Base-by-base conservation (phyloP, 2,329 filamentous ascomycete species). In the Alternaria sp. region DNA sequence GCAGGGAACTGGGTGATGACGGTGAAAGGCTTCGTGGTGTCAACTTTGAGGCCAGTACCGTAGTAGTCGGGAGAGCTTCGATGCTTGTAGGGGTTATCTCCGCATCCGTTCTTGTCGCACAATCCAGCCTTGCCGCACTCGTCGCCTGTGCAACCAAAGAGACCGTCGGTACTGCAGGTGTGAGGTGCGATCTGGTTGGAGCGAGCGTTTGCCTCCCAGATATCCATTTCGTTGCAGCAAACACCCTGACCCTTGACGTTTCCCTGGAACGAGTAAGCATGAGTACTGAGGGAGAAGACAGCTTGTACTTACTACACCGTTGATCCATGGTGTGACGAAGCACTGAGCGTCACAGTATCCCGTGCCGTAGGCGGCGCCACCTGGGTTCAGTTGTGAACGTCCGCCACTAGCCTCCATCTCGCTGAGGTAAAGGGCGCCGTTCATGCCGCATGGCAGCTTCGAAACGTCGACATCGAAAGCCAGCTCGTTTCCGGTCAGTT, bases 1-100 rank as follows among this genome's bases (percentile, higher is more conserved):
- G 86, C 87, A 68, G 88, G 79, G 81, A 91, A 91, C 77, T 91
- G 89, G 10, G 89, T 91, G 61, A 91, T 86, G 23, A 91, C 88
- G 9, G 89, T 91, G 70, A 91, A 78, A 70, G 86, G 85, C 74
- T 83, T 81, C 66, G 78, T 85, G 58, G 88, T 89, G 75, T 90
- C 86, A 69, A 91, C 81, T 54, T 81, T 88, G 25, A 71, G 64
- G 26, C 66, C 61, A 12, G 59, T 66, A 10, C 71, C 73, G 51
- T 79, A 79, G 67, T 69, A 78, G 45, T 66, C 56, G 55, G 72
- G 72, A 25, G 68, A 73, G 11, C 62, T 66, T 28, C 63, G 59
- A 17, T 60, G 58, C 28, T 63, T 63, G 65, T 79, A 80, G 5
- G 77, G 74, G 67, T 80, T 80, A 49, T 75, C 75, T 21, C 69